Conservation (phyloP, 225 moss, liverwort and hornwort genomes). For the Climacium dendroides region DNA sequence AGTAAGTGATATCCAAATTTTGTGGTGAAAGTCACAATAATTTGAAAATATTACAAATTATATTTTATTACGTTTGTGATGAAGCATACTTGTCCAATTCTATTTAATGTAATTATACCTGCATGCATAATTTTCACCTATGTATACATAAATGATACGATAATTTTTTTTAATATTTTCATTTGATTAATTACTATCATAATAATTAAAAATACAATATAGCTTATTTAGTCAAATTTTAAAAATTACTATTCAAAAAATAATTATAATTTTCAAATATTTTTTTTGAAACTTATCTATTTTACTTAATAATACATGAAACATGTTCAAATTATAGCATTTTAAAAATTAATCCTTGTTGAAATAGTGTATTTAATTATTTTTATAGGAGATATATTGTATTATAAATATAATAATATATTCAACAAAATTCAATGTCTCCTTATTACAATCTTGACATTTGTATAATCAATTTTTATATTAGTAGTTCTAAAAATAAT, state of each 20-base stretch:
- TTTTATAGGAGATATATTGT: too few species aligned
- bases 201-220: too few species aligned
- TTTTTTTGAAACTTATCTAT: too few species aligned
- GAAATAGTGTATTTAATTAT: not conserved
- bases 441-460: not conserved
- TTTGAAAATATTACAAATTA: rapidly evolving
- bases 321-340: too few species aligned
- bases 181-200: not conserved
- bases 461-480: not conserved
- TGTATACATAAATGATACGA: too few species aligned
- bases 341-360: rapidly evolving
- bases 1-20: not conserved
- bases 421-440: not conserved
- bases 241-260: not conserved
- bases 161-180: not conserved
- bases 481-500: too few species aligned
- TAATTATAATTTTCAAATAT: not conserved
- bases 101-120: not conserved
- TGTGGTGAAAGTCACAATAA: not conserved
- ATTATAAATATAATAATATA: not conserved
- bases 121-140: rapidly evolving
- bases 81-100: not conserved
- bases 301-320: too few species aligned
- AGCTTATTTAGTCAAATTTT: not conserved
- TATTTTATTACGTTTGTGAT: not conserved